Conservation (phyloP, 441 rosid genomes). For the Melastoma candidum region DNA sequence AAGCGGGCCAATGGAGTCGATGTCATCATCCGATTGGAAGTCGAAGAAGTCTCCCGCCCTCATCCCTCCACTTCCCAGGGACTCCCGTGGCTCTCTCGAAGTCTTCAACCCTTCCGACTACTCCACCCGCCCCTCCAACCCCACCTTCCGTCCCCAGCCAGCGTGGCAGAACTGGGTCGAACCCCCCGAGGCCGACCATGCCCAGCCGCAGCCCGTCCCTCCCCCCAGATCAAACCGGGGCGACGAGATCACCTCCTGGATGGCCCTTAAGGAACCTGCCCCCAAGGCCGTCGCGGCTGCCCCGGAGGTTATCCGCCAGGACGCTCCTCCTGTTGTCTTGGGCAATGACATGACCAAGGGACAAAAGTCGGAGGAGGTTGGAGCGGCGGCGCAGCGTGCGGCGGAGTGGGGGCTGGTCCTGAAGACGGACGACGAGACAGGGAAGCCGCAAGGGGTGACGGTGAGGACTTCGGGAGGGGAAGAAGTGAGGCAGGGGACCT, state of each 20-base stretch:
- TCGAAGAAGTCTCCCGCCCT: not conserved
- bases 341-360: not conserved
- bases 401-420: constrained; percentile 96
- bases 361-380: constrained; percentile 19
- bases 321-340: constrained; percentile 12
- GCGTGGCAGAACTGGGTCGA: constrained; percentile 37
- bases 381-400: constrained; percentile 70
- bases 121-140: constrained; percentile 43
- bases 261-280: constrained; percentile 60
- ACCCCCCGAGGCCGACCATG: constrained; percentile 13
- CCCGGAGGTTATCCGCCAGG: constrained; percentile 2
- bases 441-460: constrained; percentile 73
- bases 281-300: constrained; percentile 15
- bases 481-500: constrained; percentile 28
- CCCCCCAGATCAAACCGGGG: constrained; percentile 23
- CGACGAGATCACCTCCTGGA: constrained; percentile 75
- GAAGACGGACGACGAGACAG: constrained; percentile 70
- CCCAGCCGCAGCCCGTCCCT: constrained; percentile 10
- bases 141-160: constrained; percentile 32
- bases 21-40: not conserved
- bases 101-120: constrained; percentile 60
- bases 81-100: constrained; percentile 77
- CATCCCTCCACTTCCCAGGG: constrained; percentile 41
- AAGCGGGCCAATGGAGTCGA: constrained; percentile 3
- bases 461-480: constrained; percentile 79